Conservation (phyloP, 306 rosid genomes). For the Hippophae tibetana region DNA sequence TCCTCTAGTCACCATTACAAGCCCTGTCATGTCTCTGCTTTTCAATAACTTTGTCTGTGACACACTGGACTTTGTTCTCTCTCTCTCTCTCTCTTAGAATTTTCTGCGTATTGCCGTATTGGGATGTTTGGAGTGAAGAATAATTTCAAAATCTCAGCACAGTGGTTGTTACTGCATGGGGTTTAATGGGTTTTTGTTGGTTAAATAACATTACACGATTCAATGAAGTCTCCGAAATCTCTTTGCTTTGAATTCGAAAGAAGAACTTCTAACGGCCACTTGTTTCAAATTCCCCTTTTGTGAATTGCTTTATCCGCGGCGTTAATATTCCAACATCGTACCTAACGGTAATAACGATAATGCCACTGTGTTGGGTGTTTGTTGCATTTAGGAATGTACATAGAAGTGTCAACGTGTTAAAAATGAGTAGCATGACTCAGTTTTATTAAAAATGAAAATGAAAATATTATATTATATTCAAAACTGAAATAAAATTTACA, state of each 20-base stretch:
- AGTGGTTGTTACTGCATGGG: slow-evolving; percentile 4
- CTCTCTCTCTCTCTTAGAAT: slow-evolving; percentile 1
- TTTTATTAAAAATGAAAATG: no score
- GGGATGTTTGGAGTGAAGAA: slow-evolving; percentile 4
- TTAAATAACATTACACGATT: slow-evolving; percentile 31
- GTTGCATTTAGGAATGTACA: background rate
- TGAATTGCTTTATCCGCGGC: slow-evolving; percentile 15
- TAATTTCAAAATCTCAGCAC: slow-evolving; percentile 8
- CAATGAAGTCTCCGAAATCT: background rate
- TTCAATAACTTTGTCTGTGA: background rate
- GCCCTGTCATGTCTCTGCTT: slow-evolving; percentile 52
- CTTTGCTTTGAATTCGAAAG: background rate
- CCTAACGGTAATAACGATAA: slow-evolving; percentile 7
- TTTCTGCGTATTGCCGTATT: background rate
- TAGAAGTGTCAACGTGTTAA: no score
- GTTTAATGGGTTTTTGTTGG: slow-evolving; percentile 32
- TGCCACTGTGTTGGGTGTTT: slow-evolving; percentile 10
- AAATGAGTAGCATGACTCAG: no score
- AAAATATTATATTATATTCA: no score
- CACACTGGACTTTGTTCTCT: no score
- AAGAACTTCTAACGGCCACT: slow-evolving; percentile 59
- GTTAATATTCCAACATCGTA: slow-evolving; percentile 1
- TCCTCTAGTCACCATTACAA: slow-evolving; percentile 61
- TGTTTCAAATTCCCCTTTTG: slow-evolving; percentile 41
- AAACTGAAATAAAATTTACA: no score